Base-by-base conservation (phyloP, 805 yeast species). In the Torulaspora franciscae region DNA sequence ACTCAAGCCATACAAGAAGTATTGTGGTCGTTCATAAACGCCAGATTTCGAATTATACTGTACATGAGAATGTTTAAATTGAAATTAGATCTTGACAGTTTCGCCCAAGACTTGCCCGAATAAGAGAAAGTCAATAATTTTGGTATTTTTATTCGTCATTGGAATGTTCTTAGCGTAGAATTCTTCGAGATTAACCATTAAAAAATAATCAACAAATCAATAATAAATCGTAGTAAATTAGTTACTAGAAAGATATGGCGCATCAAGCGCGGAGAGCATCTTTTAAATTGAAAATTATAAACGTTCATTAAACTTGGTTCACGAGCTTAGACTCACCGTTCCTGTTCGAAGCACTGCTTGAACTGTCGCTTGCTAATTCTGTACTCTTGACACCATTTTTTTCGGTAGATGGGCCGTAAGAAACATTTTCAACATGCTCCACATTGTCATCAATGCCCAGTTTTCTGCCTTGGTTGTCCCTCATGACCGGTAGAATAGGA, bases 401-500 rank as follows among this genome's bases (percentile, higher is more conserved):
- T 6, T 28, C 32, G 32, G 32, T n/a, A 28, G 11, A n/a, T 28
- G 32, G 32, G 11, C 13, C 32, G 11, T n/a, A n/a, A n/a, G 11
- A 32, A n/a, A 37, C 42, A 34, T 43, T 42, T 44, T 50, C 57
- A 24, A 50, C 33, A 29, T 50, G 53, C 37, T 48, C 49, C 4
- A 49, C 25, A 15, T 44, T 39, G 23, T 43, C 51, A 35, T 41
- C 32, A 10, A 43, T 19, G 3, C 46, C 51, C 27, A 47, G 27
- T 34, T 52, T 52, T 43, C 42, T 44, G 28, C 49, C 52, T 25
- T 43, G 49, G 27, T n/a, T n/a, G n/a, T n/a, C n/a, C n/a, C n/a
- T n/a, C n/a, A n/a, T n/a, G n/a, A 49, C 32, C 23, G 61, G 57
- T 40, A 54, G 10, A n/a, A 40, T 42, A 40, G 66, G 57, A n/a